Base-by-base conservation (phyloP, 163 green algal species). In the Prototheca wickerhamii region DNA sequence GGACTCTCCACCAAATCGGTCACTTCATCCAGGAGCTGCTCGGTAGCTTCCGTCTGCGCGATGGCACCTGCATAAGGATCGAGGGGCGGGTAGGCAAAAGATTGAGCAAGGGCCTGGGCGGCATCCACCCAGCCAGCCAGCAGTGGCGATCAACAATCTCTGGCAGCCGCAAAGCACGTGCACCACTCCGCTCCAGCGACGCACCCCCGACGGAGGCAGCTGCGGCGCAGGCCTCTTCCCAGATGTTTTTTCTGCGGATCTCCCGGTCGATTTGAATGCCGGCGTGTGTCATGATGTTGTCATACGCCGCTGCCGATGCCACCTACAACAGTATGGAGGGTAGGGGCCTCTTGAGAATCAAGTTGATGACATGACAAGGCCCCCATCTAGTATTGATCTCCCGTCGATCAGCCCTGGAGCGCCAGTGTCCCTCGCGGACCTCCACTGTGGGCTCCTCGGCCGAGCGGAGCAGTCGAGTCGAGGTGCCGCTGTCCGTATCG, bases 1-100 rank as follows among this genome's bases (percentile, higher is more conserved):
- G 93, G 93, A 2, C 74, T 74, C 76, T 99, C 94, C 42, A 97
- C 89, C 40, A 99, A 82, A 78, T 95, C 87, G 23, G 83, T 74
- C 35, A 98, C 89, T 77, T 95, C 87, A 0, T 80, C 61, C 15
- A 92, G 68, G 4, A 94, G 69, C 21, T 73, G 80, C 25, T 59
- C 70, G 28, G 12, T 56, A 21, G 21, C 31, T 58, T 37, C 43
- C 17, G 33, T 17, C 33, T 73, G 63, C 6, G 72, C 67, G 25
- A 79, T 66, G 40, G 40, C 43, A 23, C 65, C 63, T 69, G 63
- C 50, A 23, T 17, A 26, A n/a, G n/a, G 20, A 31, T 32, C 49
- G 15, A 70, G 59, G 17, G 25, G 51, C 8, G 18, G 17, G 53
- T 10, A 6, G 30, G 8, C 52, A 59, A 37, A 35, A 59, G 26